Percentiles rank a stretch among this genome's conserved stretches.
phyloP scores from a whole-genome alignment of 441 rosid genomes.

The Populus hybrid region DNA sequence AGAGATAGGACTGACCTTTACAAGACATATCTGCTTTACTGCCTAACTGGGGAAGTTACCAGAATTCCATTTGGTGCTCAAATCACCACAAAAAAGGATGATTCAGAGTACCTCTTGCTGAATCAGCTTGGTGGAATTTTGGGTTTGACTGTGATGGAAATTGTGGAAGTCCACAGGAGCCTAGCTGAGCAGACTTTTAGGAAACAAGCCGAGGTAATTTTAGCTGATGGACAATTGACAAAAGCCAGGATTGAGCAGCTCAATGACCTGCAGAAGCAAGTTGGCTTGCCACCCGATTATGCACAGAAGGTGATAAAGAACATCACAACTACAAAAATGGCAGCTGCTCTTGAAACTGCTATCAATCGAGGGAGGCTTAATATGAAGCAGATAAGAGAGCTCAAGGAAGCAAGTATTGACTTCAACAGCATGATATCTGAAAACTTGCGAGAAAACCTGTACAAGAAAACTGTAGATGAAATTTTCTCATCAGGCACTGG shows the following conservation, averaged over 20 bases:
- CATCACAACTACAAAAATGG: conserved; percentile 87
- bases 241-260: conserved; percentile 80
- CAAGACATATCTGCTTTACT: conserved; percentile 74
- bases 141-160: conserved; percentile 71
- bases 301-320: conserved; percentile 82
- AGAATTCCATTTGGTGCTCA: conserved; percentile 74
- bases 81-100: conserved; percentile 69
- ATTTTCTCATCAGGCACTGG: conserved; percentile 97
- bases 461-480: conserved; percentile 75
- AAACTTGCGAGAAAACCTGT: conserved; percentile 72
- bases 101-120: conserved; percentile 64
- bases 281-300: conserved; percentile 75
- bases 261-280: conserved; percentile 73
- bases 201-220: conserved; percentile 90
- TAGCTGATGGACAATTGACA: conserved; percentile 94
- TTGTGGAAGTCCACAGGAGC: conserved; percentile 70
- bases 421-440: conserved; percentile 78
- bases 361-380: conserved; percentile 73
- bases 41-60: conserved; percentile 79
- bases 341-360: conserved; percentile 87
- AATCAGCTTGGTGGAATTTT: conserved; percentile 93
- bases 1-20: conserved; percentile 82
- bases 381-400: conserved; percentile 84
- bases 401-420: conserved; percentile 77
- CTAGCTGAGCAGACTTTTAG: conserved; percentile 91